Evolutionary conservation across 305 asterid genomes (phyloP).

Genomic region (Salvia sclarea): DNA sequence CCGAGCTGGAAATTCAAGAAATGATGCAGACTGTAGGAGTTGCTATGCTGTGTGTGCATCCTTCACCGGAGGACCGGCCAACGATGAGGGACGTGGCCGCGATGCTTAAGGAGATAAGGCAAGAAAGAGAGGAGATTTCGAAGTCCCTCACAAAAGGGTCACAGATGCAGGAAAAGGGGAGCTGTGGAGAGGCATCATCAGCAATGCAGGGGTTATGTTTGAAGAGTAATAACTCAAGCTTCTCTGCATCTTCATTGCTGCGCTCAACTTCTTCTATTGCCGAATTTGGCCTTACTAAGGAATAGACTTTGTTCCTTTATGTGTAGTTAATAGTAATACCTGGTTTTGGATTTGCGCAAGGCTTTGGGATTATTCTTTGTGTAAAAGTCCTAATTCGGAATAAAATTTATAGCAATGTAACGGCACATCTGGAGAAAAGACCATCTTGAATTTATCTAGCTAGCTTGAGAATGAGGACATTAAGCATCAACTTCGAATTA

Average conservation of each 20-base stretch:
- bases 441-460: neutral
- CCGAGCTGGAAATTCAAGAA: slow-evolving; percentile 65
- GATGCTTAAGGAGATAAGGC: slow-evolving; percentile 78
- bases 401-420: neutral
- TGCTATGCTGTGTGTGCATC: slow-evolving; percentile 73
- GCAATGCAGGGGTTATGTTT: slow-evolving; percentile 46
- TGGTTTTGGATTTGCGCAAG: neutral
- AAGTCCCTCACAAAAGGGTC: slow-evolving; percentile 47
- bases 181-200: slow-evolving; percentile 50
- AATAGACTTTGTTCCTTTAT: slow-evolving; percentile 26
- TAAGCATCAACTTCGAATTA: too few species aligned
- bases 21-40: slow-evolving; percentile 82
- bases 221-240: slow-evolving; percentile 60
- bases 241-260: slow-evolving; percentile 70
- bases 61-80: slow-evolving; percentile 70
- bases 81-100: slow-evolving; percentile 80
- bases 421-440: neutral
- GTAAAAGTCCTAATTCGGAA: neutral
- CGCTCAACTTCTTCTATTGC: slow-evolving; percentile 52
- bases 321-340: slow-evolving; percentile 8
- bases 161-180: slow-evolving; percentile 32
- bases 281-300: slow-evolving; percentile 42
- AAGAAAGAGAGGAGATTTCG: slow-evolving; percentile 55
- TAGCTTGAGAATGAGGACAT: too few species aligned
- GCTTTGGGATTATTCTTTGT: neutral